These are phyloP conservation scores for Breynia disticha DNA, from an alignment of 441 rosid genomes.

Conservation along the genomic window DNA sequence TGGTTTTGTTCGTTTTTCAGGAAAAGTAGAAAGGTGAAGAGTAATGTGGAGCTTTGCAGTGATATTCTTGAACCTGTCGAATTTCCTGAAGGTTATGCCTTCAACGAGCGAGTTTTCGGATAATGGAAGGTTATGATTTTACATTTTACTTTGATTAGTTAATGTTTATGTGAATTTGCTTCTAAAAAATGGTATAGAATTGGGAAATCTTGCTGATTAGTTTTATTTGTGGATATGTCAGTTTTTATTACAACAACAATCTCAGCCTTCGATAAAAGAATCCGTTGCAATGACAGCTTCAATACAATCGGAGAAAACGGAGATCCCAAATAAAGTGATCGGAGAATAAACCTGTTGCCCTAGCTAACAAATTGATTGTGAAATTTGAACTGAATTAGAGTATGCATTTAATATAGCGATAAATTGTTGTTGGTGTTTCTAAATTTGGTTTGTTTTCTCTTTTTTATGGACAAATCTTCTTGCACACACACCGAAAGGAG, in stretches of 20 bases:
- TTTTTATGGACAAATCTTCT: conserved; percentile 52
- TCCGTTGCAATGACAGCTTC: no score
- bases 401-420: no score
- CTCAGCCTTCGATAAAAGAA: neutral
- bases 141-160: neutral
- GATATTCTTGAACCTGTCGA: conserved; percentile 58
- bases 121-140: conserved; percentile 57
- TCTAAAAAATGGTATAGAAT: neutral
- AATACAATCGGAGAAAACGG: no score
- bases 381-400: no score
- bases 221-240: neutral
- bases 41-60: conserved; percentile 57
- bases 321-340: no score
- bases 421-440: neutral
- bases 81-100: conserved; percentile 61
- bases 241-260: neutral
- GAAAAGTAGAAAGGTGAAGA: conserved; percentile 61
- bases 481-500: conserved; percentile 24
- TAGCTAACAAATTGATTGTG: no score
- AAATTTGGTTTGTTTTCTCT: conserved; percentile 1
- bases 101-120: conserved; percentile 62
- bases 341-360: no score
- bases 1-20: conserved; percentile 17
- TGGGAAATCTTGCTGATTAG: neutral
- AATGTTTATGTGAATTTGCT: neutral